These are phyloP conservation scores for Handroanthus guayacan DNA, from an alignment of 257 asterid species.

Conservation along the genomic window DNA sequence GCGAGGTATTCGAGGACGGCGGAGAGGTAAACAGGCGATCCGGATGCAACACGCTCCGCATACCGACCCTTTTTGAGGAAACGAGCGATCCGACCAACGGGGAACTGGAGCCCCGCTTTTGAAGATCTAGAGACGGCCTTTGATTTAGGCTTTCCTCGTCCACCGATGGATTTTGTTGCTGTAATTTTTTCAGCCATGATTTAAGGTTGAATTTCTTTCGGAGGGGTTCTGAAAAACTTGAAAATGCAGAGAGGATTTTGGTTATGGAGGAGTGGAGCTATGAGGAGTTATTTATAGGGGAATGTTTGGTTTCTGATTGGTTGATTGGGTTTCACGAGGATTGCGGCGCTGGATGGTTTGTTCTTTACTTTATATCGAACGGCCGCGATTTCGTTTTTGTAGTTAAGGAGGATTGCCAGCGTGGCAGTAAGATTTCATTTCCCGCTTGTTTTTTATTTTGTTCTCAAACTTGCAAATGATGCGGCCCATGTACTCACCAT, in stretches of 20 bases:
- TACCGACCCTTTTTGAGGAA: slow-evolving; percentile 66
- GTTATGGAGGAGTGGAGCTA: background rate
- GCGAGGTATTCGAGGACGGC: slow-evolving; percentile 76
- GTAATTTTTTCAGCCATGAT: slow-evolving; percentile 45
- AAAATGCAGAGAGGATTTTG: background rate
- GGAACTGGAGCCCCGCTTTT: slow-evolving; percentile 73
- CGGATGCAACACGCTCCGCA: slow-evolving; percentile 70
- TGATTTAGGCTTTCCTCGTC: slow-evolving; percentile 53
- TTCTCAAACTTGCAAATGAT: background rate
- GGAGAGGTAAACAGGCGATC: slow-evolving; percentile 63
- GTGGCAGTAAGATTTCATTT: slow-evolving; percentile 34
- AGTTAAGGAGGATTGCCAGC: slow-evolving; percentile 45
- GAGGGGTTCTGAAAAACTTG: background rate
- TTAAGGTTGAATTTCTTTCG: background rate
- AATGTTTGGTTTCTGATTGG: slow-evolving; percentile 36
- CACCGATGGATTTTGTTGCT: slow-evolving; percentile 42
- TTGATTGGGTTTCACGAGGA: slow-evolving; percentile 24
- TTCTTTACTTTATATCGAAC: background rate
- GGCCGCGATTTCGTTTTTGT: slow-evolving; percentile 23
- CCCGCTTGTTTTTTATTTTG: background rate
- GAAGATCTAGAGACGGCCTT: slow-evolving; percentile 56
- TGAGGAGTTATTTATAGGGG: slow-evolving; percentile 15
- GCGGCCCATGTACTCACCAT: background rate
- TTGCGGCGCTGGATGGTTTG: slow-evolving; percentile 32
- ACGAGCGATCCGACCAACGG: slow-evolving; percentile 67